These are phyloP conservation scores for Cladosporium sphaerospermum DNA, from an alignment of 2,329 filamentous ascomycete genomes.

Conservation along the genomic window DNA sequence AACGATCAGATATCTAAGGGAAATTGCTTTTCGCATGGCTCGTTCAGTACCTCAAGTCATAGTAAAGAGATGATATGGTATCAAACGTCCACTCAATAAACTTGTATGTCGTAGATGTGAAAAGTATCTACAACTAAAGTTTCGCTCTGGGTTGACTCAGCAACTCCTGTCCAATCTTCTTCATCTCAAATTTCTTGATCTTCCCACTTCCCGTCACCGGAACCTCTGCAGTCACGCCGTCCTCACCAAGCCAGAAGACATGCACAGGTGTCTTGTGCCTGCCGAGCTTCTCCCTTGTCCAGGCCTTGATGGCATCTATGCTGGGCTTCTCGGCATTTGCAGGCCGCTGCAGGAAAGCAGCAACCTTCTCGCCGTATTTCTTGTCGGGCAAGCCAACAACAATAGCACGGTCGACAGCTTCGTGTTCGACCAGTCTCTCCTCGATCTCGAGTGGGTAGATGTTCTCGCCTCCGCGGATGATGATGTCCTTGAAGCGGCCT, in stretches of 20 bases:
- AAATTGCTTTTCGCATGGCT: no score
- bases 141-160: slow-evolving; percentile 4
- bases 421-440: slow-evolving; percentile 23
- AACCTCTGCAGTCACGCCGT: slow-evolving; percentile 29
- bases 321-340: slow-evolving; percentile 18
- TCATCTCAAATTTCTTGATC: slow-evolving; percentile 38
- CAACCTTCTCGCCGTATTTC: slow-evolving; percentile 28
- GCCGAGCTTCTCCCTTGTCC: slow-evolving; percentile 34
- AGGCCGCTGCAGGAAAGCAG: slow-evolving; percentile 30
- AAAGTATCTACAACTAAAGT: neutral
- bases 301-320: slow-evolving; percentile 31
- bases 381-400: slow-evolving; percentile 27
- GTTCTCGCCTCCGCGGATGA: slow-evolving; percentile 58
- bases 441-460: slow-evolving; percentile 39
- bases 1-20: no score
- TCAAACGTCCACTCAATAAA: no score
- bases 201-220: slow-evolving; percentile 42
- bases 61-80: no score
- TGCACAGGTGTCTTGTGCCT: slow-evolving; percentile 55
- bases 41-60: no score
- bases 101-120: no score
- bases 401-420: slow-evolving; percentile 22
- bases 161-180: slow-evolving; percentile 15
- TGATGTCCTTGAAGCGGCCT: slow-evolving; percentile 29
- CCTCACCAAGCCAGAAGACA: slow-evolving; percentile 67